A percentile compares a stretch with the other conserved stretches of the same genome.
Conservation (phyloP, 768 basidiomycete species). For the Tylopilus sp. region DNA sequence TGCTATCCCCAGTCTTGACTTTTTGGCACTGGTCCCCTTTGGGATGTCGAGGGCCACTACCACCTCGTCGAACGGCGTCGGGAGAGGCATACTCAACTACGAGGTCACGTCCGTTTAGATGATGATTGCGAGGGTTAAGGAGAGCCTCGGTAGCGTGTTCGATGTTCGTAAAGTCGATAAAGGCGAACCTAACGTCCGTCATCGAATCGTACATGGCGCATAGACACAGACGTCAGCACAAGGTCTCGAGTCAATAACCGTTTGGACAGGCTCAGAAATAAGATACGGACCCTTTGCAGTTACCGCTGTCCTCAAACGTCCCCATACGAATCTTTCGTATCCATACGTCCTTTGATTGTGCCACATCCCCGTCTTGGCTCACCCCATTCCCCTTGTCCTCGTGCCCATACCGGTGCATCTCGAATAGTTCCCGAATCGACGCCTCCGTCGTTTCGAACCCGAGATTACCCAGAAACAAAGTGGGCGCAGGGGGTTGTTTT, state of each 20-base stretch:
- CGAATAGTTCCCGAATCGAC: slow-evolving; percentile 68
- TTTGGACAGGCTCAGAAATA: slow-evolving; percentile 15
- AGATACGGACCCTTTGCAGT: slow-evolving; percentile 82
- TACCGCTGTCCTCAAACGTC: slow-evolving; percentile 92
- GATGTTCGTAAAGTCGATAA: slow-evolving; percentile 82
- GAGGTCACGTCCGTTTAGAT: slow-evolving; percentile 77
- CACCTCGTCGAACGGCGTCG: slow-evolving; percentile 86
- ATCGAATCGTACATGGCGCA: background rate
- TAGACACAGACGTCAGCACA: background rate
- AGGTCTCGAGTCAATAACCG: background rate
- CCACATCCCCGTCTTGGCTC: background rate
- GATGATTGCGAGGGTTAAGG: slow-evolving; percentile 80
- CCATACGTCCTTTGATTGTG: slow-evolving; percentile 41
- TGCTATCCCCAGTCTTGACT: too few species aligned
- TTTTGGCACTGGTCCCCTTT: too few species aligned
- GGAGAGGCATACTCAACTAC: slow-evolving; percentile 87
- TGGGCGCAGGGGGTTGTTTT: slow-evolving; percentile 80
- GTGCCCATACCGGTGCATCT: slow-evolving; percentile 45
- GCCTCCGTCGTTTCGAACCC: slow-evolving; percentile 86
- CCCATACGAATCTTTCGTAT: slow-evolving; percentile 87
- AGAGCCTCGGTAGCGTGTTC: slow-evolving; percentile 82
- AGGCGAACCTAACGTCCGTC: slow-evolving; percentile 67
- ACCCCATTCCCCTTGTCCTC: slow-evolving; percentile 33
- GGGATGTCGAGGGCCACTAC: slow-evolving; percentile 30
- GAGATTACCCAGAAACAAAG: slow-evolving; percentile 91